These are phyloP conservation scores for Aspergillus hancockii DNA, from an alignment of 495 filamentous ascomycete species.

Conservation along the genomic window DNA sequence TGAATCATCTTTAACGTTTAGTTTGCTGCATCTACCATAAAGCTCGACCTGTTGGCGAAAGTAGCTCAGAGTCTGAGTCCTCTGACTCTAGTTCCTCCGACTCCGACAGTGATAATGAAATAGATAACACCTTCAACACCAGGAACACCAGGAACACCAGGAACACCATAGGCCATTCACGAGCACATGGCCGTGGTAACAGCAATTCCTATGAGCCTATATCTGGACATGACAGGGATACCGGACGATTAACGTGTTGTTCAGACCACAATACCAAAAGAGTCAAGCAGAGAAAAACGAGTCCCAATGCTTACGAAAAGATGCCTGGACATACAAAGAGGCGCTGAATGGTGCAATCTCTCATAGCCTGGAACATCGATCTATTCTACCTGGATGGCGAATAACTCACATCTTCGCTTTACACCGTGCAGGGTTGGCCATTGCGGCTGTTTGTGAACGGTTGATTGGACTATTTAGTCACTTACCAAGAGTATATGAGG, in stretches of 20 bases:
- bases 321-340: constrained; percentile 61
- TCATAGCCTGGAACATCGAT: background rate
- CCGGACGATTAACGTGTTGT: constrained; percentile 26
- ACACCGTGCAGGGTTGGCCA: background rate
- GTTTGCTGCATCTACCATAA: constrained; percentile 99
- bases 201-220: constrained; percentile 10
- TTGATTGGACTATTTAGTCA: background rate
- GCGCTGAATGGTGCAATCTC: background rate
- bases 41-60: constrained; percentile 79
- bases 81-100: constrained; percentile 63
- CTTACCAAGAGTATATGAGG: background rate
- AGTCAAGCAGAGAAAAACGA: constrained; percentile 60
- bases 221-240: constrained; percentile 33
- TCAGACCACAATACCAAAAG: constrained; percentile 32
- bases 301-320: constrained; percentile 95
- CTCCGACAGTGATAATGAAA: constrained; percentile 57
- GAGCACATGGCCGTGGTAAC: constrained; percentile 1
- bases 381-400: background rate
- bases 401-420: background rate
- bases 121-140: constrained; percentile 36
- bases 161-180: constrained; percentile 16
- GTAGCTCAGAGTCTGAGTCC: constrained; percentile 71
- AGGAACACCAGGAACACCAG: constrained; percentile 25
- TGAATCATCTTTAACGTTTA: constrained; percentile 33
- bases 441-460: background rate